Evolutionary conservation across 2,329 filamentous ascomycete genomes (phyloP).

Genomic region (Claviceps fusiformis): DNA sequence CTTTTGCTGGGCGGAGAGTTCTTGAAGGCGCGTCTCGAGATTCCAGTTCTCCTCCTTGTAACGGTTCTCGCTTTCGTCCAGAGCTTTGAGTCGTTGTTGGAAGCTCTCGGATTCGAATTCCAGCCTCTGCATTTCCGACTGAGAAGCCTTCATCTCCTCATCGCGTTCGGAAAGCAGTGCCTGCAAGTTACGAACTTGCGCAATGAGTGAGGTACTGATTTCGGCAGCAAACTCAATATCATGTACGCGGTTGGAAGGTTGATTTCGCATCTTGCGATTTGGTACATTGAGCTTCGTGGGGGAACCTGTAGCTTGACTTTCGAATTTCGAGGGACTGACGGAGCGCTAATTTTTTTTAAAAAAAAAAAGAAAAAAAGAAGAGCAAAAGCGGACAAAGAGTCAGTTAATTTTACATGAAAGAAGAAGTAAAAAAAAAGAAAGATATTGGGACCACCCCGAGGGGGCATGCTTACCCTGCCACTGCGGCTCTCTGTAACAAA

Average conservation of each 20-base stretch:
- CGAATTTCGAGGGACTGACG: constrained; percentile 63
- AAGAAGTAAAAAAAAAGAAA: background rate
- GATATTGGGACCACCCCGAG: background rate
- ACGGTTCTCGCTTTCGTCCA: constrained; percentile 88
- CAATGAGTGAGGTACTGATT: constrained; percentile 85
- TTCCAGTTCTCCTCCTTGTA: constrained; percentile 99
- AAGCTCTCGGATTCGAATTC: constrained; percentile 73
- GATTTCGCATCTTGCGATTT: constrained; percentile 79
- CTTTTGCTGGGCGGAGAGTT: constrained; percentile 58
- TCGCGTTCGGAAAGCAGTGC: constrained; percentile 75
- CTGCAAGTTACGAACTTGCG: constrained; percentile 88
- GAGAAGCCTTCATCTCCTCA: constrained; percentile 63
- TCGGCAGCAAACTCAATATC: constrained; percentile 98
- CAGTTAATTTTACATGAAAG: background rate
- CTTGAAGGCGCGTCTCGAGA: constrained; percentile 82
- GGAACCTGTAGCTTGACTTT: constrained; percentile 70
- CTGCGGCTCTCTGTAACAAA: constrained; percentile 38
- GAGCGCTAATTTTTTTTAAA: constrained; percentile 38
- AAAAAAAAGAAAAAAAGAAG: background rate
- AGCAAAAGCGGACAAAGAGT: too few species aligned
- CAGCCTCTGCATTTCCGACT: constrained; percentile 61
- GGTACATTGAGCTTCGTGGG: constrained; percentile 82
- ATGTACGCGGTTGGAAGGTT: constrained; percentile 74
- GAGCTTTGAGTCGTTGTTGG: constrained; percentile 61
- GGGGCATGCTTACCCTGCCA: constrained; percentile 33